These are phyloP conservation scores for Podosphaera leucotricha DNA, from an alignment of 2,329 filamentous ascomycete species.

Conservation along the genomic window DNA sequence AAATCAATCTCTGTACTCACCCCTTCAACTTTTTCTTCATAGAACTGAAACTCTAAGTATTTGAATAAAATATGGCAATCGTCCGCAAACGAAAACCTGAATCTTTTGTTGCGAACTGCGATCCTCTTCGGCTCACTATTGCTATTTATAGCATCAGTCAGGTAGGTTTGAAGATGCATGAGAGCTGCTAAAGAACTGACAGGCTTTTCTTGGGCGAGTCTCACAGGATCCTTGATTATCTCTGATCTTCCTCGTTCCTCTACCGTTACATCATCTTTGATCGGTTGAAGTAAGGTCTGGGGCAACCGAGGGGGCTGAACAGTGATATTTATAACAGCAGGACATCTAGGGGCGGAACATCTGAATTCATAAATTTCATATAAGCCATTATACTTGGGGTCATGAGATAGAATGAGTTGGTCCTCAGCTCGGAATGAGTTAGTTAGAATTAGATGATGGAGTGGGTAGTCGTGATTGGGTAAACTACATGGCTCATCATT, in stretches of 20 bases:
- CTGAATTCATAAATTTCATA: constrained; percentile 26
- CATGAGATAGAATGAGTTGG: constrained; percentile 10
- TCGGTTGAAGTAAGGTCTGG: constrained; percentile 22
- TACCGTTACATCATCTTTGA: constrained; percentile 29
- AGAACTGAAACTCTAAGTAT: constrained; percentile 29
- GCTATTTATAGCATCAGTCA: constrained; percentile 27
- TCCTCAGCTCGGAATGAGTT: constrained; percentile 19
- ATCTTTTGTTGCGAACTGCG: constrained; percentile 36
- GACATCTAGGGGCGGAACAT: constrained; percentile 35
- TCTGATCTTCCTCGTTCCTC: constrained; percentile 28
- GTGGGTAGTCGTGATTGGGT: constrained; percentile 22
- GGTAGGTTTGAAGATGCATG: constrained; percentile 31
- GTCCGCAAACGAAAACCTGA: constrained; percentile 35
- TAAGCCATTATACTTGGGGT: constrained; percentile 9
- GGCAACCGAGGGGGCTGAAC: constrained; percentile 28
- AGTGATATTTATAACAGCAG: constrained; percentile 26
- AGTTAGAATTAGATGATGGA: constrained; percentile 33
- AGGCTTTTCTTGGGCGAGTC: constrained; percentile 24
- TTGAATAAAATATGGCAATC: constrained; percentile 35
- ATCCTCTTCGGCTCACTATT: constrained; percentile 29
- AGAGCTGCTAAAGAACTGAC: constrained; percentile 30
- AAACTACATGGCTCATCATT: constrained; percentile 14
- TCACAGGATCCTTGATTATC: constrained; percentile 25
- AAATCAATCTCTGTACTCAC: neutral
- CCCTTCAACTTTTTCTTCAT: neutral